Evolutionary conservation across 768 basidiomycete genomes (phyloP), one percentile per base, ranked within the genome.

Genomic region (Boletus speciosus): DNA sequence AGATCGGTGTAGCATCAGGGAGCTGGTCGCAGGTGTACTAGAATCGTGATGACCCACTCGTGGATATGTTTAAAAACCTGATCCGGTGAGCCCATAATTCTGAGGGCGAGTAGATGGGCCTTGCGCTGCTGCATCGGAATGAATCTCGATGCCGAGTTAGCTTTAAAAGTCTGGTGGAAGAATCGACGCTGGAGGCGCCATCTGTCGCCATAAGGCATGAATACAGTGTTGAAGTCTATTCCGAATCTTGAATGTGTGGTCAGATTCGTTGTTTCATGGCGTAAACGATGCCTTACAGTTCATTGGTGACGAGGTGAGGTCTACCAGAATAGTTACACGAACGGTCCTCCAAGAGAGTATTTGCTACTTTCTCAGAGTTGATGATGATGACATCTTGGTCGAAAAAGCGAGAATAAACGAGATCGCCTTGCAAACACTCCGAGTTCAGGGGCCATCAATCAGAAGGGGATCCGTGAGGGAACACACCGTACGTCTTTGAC

Each of bases 181-280:
- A 67, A 61, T 47, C 44, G 55, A 23, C 53, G 49, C 14, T 62
- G 60, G 14, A 54, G 55, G 12, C 58, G 57, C 64, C 64, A 66
- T 45, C 53, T 51, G 4, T 51, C 46, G 2, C 64, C 59, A 37
- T 66, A 63, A 3, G 52, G 51, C 59, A 61, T 42, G 11, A 63
- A 16, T 8, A 36, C 29, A 3, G 59, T 54, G 37, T 58, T 58
- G 27, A 63, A 63, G 2, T 31, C 61, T n/a, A 55, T 15, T 16
- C 61, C 61, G 21, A 60, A 65, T 19, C 61, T 63, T 39, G 31
- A 0, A 45, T 1, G 36, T 3, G 16, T 21, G 6, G 23, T 46
- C 1, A 21, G 38, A 41, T n/a, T 6, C 12, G 19, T 25, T 1
- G 47, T 16, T 6, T 5, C 29, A 34, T 5, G 5, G 2, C 27